These are phyloP conservation scores for Bonia amplexicaulis DNA, from an alignment of 176 grass and related monocot genomes.

Conservation along the genomic window DNA sequence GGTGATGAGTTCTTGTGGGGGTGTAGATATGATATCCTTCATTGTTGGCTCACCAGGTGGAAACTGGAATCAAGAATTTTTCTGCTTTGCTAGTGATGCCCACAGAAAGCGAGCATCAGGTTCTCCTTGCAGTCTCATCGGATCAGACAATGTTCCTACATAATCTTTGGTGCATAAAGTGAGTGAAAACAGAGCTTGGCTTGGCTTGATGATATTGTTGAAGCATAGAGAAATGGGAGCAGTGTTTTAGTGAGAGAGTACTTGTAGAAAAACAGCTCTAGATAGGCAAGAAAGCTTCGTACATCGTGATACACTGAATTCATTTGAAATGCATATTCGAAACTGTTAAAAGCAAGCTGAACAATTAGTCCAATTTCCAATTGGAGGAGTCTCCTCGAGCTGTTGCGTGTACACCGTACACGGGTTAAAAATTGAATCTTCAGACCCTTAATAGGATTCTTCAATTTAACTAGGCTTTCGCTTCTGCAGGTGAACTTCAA, in stretches of 20 bases:
- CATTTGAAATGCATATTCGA: too few relatives aligned
- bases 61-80: slow-evolving; percentile 6
- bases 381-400: too few relatives aligned
- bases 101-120: background rate
- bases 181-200: background rate
- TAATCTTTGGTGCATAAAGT: background rate
- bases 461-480: too few relatives aligned
- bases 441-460: too few relatives aligned
- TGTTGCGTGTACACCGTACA: too few relatives aligned
- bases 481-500: too few relatives aligned
- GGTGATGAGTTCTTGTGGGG: background rate
- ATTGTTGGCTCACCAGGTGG: background rate
- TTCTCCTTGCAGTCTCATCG: background rate
- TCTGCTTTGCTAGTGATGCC: background rate
- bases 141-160: background rate
- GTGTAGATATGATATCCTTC: background rate
- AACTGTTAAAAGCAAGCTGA: too few relatives aligned
- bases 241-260: background rate
- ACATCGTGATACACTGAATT: too few relatives aligned
- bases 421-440: too few relatives aligned
- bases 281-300: background rate
- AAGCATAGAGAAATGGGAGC: background rate
- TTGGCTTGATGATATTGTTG: background rate
- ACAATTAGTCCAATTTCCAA: too few relatives aligned
- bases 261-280: background rate